Base-by-base conservation (phyloP, 2,329 filamentous ascomycete genomes). In the Raffaelea albimanens region DNA sequence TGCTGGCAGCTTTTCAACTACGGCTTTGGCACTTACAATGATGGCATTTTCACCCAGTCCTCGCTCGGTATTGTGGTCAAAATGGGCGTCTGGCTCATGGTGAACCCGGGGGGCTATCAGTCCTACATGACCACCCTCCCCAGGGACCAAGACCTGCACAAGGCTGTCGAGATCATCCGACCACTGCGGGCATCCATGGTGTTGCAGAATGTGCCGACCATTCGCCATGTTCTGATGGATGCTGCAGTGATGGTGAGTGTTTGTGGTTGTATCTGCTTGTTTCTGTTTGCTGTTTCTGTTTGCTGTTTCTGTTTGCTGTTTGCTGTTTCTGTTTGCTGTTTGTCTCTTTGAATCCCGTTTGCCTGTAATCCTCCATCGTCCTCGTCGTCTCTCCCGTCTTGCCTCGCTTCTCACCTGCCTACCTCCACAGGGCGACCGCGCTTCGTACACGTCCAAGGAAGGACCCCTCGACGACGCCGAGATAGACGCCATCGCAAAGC, bases 61-160 rank as follows among this genome's bases (percentile, higher is more conserved):
- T 73, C 70, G 46, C 63, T 74, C n/a, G 73, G 72, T 18, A 70
- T 76, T 29, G 67, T 75, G 8, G 71, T 69, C 1, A 76, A 77
- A 57, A 71, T 78, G 65, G 73, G 73, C 0, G 64, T 76, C 66
- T 58, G 58, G 60, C 61, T 78, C 23, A 76, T 77, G 73, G 67
- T 68, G 1, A 73, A 73, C 41, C 71, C 71, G 0, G 70, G 67
- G 10, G 70, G 69, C 2, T 69, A 70, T 50, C 68, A 74, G 45
- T 58, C 58, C 41, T 64, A 64, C 61, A 55, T 58, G 51, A 63
- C 62, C 52, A 73, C 69, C 0, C 66, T 76, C 29, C 67, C 68
- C 0, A 65, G 61, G 36, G 71, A 75, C 25, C 68, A 73, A 34
- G 70, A 76, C 49, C 64, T 76, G 7, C 60, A 67, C 13, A 61